phyloP scores from a whole-genome alignment of 2,329 filamentous ascomycete species.

The Penicillium polonicum region DNA sequence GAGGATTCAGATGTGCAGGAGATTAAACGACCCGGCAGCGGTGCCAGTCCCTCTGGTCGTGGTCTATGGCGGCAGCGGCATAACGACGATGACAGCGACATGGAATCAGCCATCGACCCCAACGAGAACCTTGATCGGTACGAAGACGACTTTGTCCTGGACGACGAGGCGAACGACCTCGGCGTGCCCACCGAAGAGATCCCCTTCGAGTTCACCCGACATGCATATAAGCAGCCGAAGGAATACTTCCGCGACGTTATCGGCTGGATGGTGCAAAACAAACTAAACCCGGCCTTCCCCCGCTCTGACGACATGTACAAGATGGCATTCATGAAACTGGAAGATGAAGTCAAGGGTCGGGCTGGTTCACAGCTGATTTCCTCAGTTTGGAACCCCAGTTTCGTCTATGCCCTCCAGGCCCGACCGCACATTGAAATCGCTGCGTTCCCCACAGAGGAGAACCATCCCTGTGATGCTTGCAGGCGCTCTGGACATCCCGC shows the following conservation, averaged over 20 bases:
- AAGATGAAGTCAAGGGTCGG: slow-evolving; percentile 67
- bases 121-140: slow-evolving; percentile 54
- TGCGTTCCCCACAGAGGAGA: slow-evolving; percentile 44
- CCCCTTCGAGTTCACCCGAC: slow-evolving; percentile 67
- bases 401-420: slow-evolving; percentile 64
- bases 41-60: slow-evolving; percentile 1
- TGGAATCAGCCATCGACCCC: slow-evolving; percentile 28
- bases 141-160: slow-evolving; percentile 63
- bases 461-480: slow-evolving; percentile 66
- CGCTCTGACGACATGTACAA: slow-evolving; percentile 63
- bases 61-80: slow-evolving; percentile 10
- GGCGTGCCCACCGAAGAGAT: slow-evolving; percentile 59
- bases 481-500: slow-evolving; percentile 68
- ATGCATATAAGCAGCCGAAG: slow-evolving; percentile 65
- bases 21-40: slow-evolving; percentile 1
- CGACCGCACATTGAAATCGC: slow-evolving; percentile 61
- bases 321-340: slow-evolving; percentile 68
- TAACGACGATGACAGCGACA: slow-evolving; percentile 31
- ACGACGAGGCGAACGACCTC: slow-evolving; percentile 60
- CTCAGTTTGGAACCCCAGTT: slow-evolving; percentile 66
- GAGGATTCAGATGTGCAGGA: slow-evolving; percentile 18
- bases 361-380: slow-evolving; percentile 71
- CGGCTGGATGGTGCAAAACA: slow-evolving; percentile 79
- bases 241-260: slow-evolving; percentile 72
- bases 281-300: slow-evolving; percentile 69